Percentiles rank a stretch among this genome's conserved stretches.
Conservation (phyloP, 352 stramenopile species). For the Globisporangium barbulae region DNA sequence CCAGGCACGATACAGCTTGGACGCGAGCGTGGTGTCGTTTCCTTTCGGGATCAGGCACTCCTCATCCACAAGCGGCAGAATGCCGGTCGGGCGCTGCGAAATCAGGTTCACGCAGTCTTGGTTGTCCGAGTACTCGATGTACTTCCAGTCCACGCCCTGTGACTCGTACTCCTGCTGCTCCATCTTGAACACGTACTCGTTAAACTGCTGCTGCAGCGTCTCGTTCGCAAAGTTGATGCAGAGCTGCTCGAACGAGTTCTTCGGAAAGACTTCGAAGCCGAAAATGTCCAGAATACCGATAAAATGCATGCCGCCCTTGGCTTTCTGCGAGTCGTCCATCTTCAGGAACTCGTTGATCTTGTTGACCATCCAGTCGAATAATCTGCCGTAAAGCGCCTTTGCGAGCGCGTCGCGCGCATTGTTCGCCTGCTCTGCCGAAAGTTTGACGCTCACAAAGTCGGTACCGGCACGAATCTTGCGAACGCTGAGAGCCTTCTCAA, state of each 20-base stretch:
- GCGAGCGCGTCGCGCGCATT: slow-evolving; percentile 79
- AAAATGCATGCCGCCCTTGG: slow-evolving; percentile 56
- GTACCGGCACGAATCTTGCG: slow-evolving; percentile 77
- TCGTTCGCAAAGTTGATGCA: slow-evolving; percentile 92
- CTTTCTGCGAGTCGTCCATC: slow-evolving; percentile 73
- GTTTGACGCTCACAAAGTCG: slow-evolving; percentile 84
- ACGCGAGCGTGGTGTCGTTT: slow-evolving; percentile 76
- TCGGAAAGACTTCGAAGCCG: slow-evolving; percentile 90
- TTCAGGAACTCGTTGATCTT: slow-evolving; percentile 85
- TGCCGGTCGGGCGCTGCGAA: slow-evolving; percentile 78
- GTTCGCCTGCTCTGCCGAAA: slow-evolving; percentile 78
- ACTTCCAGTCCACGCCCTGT: slow-evolving; percentile 83
- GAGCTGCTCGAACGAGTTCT: slow-evolving; percentile 90
- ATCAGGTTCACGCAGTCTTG: slow-evolving; percentile 90
- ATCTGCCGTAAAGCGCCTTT: slow-evolving; percentile 83
- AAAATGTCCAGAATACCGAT: slow-evolving; percentile 93
- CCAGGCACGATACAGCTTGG: slow-evolving; percentile 77
- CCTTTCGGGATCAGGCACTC: slow-evolving; percentile 86
- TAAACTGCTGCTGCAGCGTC: slow-evolving; percentile 87
- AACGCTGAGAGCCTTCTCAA: slow-evolving; percentile 72
- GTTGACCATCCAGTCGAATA: slow-evolving; percentile 91
- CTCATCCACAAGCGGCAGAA: slow-evolving; percentile 85
- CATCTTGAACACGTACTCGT: slow-evolving; percentile 88
- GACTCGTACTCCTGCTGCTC: slow-evolving; percentile 82
- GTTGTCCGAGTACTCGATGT: slow-evolving; percentile 86